Conservation (phyloP, 176 grass and related monocot genomes). For the Bothriochloa decipiens region DNA sequence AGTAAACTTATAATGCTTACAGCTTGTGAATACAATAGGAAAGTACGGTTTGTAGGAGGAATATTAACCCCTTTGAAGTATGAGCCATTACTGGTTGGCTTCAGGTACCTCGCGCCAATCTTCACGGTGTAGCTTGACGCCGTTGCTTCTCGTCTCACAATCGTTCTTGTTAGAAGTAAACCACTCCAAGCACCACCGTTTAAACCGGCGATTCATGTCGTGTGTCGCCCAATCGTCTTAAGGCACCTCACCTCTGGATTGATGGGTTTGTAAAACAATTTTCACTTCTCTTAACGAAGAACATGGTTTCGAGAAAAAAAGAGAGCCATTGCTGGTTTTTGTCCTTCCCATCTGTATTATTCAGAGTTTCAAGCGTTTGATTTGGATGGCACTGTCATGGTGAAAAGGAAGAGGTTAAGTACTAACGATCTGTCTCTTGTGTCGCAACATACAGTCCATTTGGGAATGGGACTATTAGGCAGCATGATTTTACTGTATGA, state of each 20-base stretch:
- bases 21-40: constrained; percentile 1
- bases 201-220: too few species aligned
- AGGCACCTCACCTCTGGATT: too few species aligned
- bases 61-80: background rate
- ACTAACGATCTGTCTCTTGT: background rate
- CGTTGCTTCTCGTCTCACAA: too few species aligned
- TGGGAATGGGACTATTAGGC: background rate
- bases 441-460: constrained; percentile 3
- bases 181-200: too few species aligned
- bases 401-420: background rate
- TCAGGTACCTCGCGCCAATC: too few species aligned
- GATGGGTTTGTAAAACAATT: too few species aligned
- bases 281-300: too few species aligned
- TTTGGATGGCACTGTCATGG: background rate
- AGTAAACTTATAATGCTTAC: background rate
- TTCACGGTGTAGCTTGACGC: too few species aligned
- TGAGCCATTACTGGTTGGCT: background rate
- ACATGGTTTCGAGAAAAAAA: too few species aligned
- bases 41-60: background rate
- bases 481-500: background rate
- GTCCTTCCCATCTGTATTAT: background rate
- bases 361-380: background rate
- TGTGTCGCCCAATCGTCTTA: too few species aligned
- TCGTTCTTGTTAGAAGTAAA: too few species aligned
- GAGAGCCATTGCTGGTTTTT: too few species aligned